Percentiles rank a stretch among this genome's conserved stretches.
Conservation (phyloP, 495 filamentous ascomycete species). For the Aspergillus affinis region DNA sequence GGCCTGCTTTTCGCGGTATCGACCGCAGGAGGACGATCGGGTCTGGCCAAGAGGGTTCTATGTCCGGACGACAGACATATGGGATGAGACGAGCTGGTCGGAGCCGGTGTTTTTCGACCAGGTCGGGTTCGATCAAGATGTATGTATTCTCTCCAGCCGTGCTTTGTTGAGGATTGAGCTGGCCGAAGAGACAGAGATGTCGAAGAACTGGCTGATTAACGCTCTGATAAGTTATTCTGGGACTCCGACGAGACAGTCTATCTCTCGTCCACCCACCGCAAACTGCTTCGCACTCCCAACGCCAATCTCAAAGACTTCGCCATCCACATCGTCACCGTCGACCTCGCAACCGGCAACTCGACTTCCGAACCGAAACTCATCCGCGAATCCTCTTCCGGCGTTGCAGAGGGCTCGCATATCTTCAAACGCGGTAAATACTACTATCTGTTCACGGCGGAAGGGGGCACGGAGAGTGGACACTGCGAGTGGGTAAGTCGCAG, state of each 20-base stretch:
- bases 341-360: conserved; percentile 35
- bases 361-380: conserved; percentile 42
- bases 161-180: background rate
- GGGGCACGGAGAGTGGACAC: conserved; percentile 59
- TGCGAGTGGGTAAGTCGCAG: conserved; percentile 46
- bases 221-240: conserved; percentile 35
- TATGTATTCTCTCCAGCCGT: conserved; percentile 20
- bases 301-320: conserved; percentile 37
- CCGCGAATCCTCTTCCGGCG: conserved; percentile 54
- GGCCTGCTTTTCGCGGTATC: conserved; percentile 41
- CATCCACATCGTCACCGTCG: conserved; percentile 40
- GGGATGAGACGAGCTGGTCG: conserved; percentile 46
- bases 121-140: conserved; percentile 48
- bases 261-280: conserved; percentile 39
- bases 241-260: conserved; percentile 41
- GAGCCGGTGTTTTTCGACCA: conserved; percentile 51
- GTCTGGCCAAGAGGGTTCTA: conserved; percentile 50
- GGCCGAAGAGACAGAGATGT: background rate
- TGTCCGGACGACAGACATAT: conserved; percentile 47
- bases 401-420: conserved; percentile 65
- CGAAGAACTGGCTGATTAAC: background rate
- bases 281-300: conserved; percentile 26
- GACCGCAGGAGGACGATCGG: conserved; percentile 42
- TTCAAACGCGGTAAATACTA: conserved; percentile 65
- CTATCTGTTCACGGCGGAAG: conserved; percentile 69